These are phyloP conservation scores for Ogataea pignaliae DNA, from an alignment of 805 yeast species.

Conservation along the genomic window DNA sequence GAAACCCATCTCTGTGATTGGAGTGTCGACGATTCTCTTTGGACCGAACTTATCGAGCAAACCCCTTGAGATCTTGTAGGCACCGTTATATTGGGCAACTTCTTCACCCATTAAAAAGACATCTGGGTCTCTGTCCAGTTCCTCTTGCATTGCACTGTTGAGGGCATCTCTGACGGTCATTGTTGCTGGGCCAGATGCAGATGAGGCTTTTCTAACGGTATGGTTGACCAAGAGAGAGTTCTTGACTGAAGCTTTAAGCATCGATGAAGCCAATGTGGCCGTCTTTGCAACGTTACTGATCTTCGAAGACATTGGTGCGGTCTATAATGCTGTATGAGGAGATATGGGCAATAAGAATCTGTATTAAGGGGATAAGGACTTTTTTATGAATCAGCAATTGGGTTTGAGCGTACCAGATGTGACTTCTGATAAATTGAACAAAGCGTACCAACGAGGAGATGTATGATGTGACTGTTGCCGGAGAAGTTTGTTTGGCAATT, in stretches of 20 bases:
- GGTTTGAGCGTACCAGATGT: too few species aligned
- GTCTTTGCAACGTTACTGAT: conserved; percentile 38
- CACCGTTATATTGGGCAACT: conserved; percentile 99
- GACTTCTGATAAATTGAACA: too few species aligned
- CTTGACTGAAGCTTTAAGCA: conserved; percentile 21
- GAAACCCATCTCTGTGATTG: conserved; percentile 99
- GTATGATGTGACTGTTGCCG: too few species aligned
- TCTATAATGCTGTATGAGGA: too few species aligned
- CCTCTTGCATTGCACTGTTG: conserved; percentile 94
- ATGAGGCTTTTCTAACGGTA: conserved; percentile 39
- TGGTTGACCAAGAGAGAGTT: conserved; percentile 13
- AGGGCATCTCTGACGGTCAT: conserved; percentile 97
- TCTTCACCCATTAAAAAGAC: conserved; percentile 98
- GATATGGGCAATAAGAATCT: too few species aligned
- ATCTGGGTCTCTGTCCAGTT: conserved; percentile 89
- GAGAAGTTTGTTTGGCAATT: too few species aligned
- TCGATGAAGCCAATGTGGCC: conserved; percentile 29
- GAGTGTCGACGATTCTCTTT: conserved; percentile 90
- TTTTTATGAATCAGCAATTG: too few species aligned
- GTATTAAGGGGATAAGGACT: too few species aligned
- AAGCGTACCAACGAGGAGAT: too few species aligned
- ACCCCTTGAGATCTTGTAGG: conserved; percentile 95
- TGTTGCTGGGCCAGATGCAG: conserved; percentile 47
- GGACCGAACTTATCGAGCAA: conserved; percentile 93
- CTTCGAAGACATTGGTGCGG: conserved; percentile 3